Percentiles rank a stretch among this genome's conserved stretches.
Conservation (phyloP, 1,139 yeast species). For the Pichiaceae sp. region DNA sequence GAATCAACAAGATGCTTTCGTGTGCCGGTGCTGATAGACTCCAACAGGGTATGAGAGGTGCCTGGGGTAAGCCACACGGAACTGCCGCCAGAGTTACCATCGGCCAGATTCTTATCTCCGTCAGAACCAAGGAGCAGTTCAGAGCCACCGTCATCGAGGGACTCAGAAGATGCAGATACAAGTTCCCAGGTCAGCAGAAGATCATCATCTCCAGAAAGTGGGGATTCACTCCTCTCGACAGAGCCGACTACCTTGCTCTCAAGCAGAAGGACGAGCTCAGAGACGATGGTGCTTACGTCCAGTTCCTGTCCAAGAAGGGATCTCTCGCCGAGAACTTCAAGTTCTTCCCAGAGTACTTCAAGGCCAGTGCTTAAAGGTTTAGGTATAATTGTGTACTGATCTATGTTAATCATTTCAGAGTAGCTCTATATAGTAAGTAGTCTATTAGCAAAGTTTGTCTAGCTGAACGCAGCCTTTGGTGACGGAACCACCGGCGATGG, state of each 20-base stretch:
- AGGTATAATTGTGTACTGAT: not conserved
- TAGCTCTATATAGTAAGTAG: too few species aligned
- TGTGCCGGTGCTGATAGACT: constrained; percentile 99
- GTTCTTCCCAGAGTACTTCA: constrained; percentile 90
- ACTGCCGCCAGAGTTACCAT: constrained; percentile 98
- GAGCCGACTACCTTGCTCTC: constrained; percentile 91
- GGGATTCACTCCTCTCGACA: constrained; percentile 99
- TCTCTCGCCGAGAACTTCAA: constrained; percentile 83
- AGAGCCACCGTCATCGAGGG: constrained; percentile 97
- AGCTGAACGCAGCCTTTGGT: too few species aligned
- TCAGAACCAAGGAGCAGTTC: constrained; percentile 97
- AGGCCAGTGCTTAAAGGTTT: constrained; percentile 30
- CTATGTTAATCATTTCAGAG: not conserved
- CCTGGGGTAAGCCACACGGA: constrained; percentile 99
- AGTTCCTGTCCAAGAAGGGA: constrained; percentile 97
- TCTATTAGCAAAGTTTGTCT: too few species aligned
- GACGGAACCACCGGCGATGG: too few species aligned
- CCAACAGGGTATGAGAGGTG: constrained; percentile 99
- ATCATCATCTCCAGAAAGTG: constrained; percentile 98
- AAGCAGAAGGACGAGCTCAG: constrained; percentile 96
- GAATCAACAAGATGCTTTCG: constrained; percentile 99
- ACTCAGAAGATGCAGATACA: constrained; percentile 99
- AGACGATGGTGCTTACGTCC: constrained; percentile 99
- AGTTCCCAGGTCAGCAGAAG: constrained; percentile 99
- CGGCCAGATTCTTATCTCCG: constrained; percentile 97